Conservation (phyloP, 2,329 filamentous ascomycete genomes). For the Aspergillus ruber region DNA sequence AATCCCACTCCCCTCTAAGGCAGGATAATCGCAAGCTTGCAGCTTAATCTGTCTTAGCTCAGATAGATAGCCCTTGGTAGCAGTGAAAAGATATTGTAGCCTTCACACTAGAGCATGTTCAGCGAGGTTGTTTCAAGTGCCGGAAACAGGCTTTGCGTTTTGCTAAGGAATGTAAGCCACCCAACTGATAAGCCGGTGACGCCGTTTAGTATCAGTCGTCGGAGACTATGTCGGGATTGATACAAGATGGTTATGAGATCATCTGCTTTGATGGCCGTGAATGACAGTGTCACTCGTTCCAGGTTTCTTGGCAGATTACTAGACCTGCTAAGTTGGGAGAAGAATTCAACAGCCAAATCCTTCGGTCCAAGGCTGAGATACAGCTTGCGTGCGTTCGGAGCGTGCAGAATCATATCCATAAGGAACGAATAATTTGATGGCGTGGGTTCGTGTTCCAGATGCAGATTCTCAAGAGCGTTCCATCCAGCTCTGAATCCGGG, state of each 20-base stretch:
- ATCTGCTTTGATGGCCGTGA: slow-evolving; percentile 1
- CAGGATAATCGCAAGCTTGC: neutral
- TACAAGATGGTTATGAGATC: slow-evolving; percentile 3
- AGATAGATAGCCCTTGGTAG: neutral
- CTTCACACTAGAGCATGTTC: neutral
- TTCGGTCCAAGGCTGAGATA: slow-evolving; percentile 5
- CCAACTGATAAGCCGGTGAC: slow-evolving; percentile 1
- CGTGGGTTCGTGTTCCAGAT: slow-evolving; percentile 8
- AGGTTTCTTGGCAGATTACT: neutral
- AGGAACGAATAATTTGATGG: slow-evolving; percentile 8
- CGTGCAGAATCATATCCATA: slow-evolving; percentile 4
- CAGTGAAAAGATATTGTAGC: neutral
- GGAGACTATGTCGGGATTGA: slow-evolving; percentile 1
- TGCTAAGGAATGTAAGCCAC: neutral
- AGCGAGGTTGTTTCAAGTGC: slow-evolving; percentile 1
- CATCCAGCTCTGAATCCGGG: slow-evolving; percentile 4
- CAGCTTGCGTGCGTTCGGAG: slow-evolving; percentile 4
- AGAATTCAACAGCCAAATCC: slow-evolving; percentile 8
- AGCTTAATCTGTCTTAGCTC: neutral
- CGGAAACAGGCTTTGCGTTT: slow-evolving; percentile 2
- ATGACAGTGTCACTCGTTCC: slow-evolving; percentile 5
- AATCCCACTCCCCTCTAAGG: neutral
- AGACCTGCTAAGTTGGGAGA: slow-evolving; percentile 2
- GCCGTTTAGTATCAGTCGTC: neutral
- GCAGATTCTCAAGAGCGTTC: slow-evolving; percentile 4